Evolutionary conservation across 2,329 filamentous ascomycete genomes (phyloP), one percentile per base, ranked within the genome.

Genomic region (Ascochyta rabiei): DNA sequence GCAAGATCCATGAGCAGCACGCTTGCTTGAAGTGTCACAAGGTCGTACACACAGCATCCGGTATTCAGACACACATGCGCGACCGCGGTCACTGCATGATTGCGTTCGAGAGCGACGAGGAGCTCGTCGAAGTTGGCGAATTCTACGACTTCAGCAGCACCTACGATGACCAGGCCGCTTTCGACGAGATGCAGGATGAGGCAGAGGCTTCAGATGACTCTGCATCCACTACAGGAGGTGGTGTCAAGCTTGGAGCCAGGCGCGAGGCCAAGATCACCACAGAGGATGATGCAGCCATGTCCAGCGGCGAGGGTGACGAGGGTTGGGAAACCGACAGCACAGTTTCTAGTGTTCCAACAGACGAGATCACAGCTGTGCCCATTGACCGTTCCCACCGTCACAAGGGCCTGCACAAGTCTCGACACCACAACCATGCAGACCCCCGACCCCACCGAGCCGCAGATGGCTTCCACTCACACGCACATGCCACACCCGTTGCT

Each of bases 21-120:
- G 88, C 96, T 74, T 99, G 95, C 74, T 76, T 99, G 41, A 92
- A 88, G 71, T 99, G 95, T 73, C 88, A 90, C 71, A 96, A 95
- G 75, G 76, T 88, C 38, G 90, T 95, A 71, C 85, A 88, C 59
- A 93, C 88, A 12, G 82, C 89, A 0, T 86, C 88, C 53, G 93
- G 90, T 16, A 86, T 93, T 23, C 93, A 97, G 72, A 97, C 93
- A 0, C 95, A 99, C 74, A 99, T 99, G 95, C 88, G 91, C 39
- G 95, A 99, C 74, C 93, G 92, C 72, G 89, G 91, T 0, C 95
- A 99, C 77, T 98, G 93, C 83, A 96, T 93, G 84, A 96, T 99
- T 64, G 93, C 91, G 0, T 99, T 93, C 74, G 87, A 88, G 46
- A 89, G 87, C 0, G 91, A 97, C 71, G 88, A 89, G 31, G 92